These are phyloP conservation scores for Lachnellula subtilissima DNA, from an alignment of 2,329 filamentous ascomycete species.

Conservation along the genomic window DNA sequence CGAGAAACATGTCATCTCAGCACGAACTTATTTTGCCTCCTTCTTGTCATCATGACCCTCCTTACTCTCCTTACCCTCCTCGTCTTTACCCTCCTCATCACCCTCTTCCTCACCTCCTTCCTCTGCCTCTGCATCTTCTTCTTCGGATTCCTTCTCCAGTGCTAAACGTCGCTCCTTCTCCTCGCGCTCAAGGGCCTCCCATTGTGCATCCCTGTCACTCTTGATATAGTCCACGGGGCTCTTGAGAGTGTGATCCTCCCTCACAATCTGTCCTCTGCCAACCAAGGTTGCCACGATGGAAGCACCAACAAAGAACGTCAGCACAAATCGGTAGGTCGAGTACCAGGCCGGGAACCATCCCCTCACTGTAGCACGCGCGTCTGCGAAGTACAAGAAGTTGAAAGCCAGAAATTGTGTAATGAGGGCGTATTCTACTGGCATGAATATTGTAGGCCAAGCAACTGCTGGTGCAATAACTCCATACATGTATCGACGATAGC, in stretches of 20 bases:
- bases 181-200: slow-evolving; percentile 27
- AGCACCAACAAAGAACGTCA: slow-evolving; percentile 83
- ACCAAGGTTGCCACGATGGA: slow-evolving; percentile 78
- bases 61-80: slow-evolving; percentile 17
- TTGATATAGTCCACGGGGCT: slow-evolving; percentile 27
- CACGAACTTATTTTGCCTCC: slow-evolving; percentile 7
- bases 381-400: slow-evolving; percentile 78
- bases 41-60: slow-evolving; percentile 11
- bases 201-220: slow-evolving; percentile 25
- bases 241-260: slow-evolving; percentile 26
- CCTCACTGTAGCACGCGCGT: slow-evolving; percentile 63
- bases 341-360: slow-evolving; percentile 89
- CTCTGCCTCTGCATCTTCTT: slow-evolving; percentile 5
- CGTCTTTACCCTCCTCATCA: slow-evolving; percentile 8
- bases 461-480: slow-evolving; percentile 74
- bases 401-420: slow-evolving; percentile 84
- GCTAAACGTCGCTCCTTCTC: slow-evolving; percentile 24
- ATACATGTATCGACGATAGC: slow-evolving; percentile 76
- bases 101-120: slow-evolving; percentile 2
- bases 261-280: slow-evolving; percentile 62
- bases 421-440: slow-evolving; percentile 79
- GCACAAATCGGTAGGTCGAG: slow-evolving; percentile 80
- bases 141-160: slow-evolving; percentile 8
- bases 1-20: neutral
- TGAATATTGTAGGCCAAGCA: slow-evolving; percentile 84